Evolutionary conservation across 768 basidiomycete genomes (phyloP).

Genomic region (Termitomyces sp.): DNA sequence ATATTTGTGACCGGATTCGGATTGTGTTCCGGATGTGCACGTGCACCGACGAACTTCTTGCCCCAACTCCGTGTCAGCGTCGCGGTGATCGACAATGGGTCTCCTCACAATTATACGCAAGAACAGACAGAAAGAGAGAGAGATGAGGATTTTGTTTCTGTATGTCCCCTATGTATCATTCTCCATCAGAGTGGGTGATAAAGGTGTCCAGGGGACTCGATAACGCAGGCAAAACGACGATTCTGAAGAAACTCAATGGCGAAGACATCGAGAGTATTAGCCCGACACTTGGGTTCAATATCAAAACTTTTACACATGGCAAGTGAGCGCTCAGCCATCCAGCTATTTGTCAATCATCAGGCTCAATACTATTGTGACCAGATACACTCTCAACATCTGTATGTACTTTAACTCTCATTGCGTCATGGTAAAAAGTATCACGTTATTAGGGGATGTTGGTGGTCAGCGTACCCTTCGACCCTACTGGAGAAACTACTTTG

Average conservation of each 20-base stretch:
- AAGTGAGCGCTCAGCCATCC: conserved; percentile 44
- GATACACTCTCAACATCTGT: conserved; percentile 82
- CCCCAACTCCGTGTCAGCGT: background rate
- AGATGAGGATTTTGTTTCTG: conserved; percentile 96
- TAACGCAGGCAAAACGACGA: conserved; percentile 98
- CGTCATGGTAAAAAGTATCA: background rate
- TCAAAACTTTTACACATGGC: conserved; percentile 91
- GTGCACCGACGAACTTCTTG: background rate
- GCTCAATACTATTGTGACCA: conserved; percentile 17
- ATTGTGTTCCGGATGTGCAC: background rate
- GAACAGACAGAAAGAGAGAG: conserved; percentile 90
- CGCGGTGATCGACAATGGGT: conserved; percentile 53
- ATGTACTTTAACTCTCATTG: conserved; percentile 19
- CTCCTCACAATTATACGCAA: conserved; percentile 96
- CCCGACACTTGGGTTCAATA: conserved; percentile 97
- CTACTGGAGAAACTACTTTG: conserved; percentile 99
- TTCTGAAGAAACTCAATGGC: conserved; percentile 88
- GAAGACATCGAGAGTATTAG: conserved; percentile 87
- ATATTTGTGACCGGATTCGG: conserved; percentile 5
- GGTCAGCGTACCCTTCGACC: conserved; percentile 94
- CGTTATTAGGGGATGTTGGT: conserved; percentile 91
- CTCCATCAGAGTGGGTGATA: conserved; percentile 7
- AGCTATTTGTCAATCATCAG: background rate
- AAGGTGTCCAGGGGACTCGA: conserved; percentile 73
- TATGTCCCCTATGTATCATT: conserved; percentile 4